Percentiles rank a stretch among this genome's conserved stretches.
These are phyloP conservation scores for Podospora didyma DNA, from an alignment of 495 filamentous ascomycete genomes.

Conservation along the genomic window DNA sequence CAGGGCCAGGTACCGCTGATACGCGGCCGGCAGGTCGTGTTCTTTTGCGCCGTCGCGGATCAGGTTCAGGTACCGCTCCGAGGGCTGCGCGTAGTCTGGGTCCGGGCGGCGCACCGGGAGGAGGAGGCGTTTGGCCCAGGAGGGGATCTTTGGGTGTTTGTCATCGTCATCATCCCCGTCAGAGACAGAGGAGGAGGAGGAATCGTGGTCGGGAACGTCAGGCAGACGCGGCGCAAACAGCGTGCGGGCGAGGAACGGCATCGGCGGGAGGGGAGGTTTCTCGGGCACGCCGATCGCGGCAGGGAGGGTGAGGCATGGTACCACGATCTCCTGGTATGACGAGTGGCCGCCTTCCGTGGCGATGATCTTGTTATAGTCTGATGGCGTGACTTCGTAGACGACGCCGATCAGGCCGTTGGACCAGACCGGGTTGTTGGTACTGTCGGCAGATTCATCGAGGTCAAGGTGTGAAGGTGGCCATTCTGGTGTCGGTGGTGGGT, in stretches of 20 bases:
- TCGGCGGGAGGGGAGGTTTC: constrained; percentile 30
- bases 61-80: constrained; percentile 73
- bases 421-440: constrained; percentile 52
- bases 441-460: constrained; percentile 9
- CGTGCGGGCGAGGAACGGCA: constrained; percentile 43
- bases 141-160: constrained; percentile 15
- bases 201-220: constrained; percentile 8
- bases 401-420: constrained; percentile 80
- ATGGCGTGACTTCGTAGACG: constrained; percentile 83
- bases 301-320: constrained; percentile 69
- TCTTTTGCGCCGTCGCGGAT: constrained; percentile 73
- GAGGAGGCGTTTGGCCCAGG: constrained; percentile 30
- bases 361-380: constrained; percentile 82
- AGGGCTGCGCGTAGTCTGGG: constrained; percentile 72
- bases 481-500: constrained; percentile 39
- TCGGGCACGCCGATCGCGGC: constrained; percentile 37
- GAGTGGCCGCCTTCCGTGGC: constrained; percentile 84
- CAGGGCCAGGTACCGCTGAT: constrained; percentile 61
- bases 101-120: constrained; percentile 52
- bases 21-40: constrained; percentile 69
- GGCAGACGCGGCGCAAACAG: constrained; percentile 40
- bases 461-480: constrained; percentile 17
- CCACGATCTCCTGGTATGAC: constrained; percentile 75
- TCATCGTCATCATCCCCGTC: constrained; percentile 13
- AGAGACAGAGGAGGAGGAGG: too few relatives aligned